Conservation (phyloP, 2,329 filamentous ascomycete genomes). For the Fusarium veterinarium region DNA sequence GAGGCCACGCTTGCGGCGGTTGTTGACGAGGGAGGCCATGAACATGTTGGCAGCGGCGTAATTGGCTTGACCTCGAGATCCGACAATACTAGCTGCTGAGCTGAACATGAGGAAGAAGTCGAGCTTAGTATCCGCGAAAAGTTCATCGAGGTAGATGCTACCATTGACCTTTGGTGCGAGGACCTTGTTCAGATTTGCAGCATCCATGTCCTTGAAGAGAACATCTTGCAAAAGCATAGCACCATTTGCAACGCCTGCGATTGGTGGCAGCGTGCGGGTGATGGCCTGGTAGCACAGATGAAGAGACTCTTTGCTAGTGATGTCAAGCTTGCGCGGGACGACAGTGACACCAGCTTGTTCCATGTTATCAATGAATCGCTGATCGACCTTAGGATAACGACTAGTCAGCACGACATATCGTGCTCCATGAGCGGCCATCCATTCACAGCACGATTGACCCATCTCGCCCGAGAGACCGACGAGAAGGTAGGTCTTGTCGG, state of each 20-base stretch:
- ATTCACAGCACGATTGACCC: conserved; percentile 53
- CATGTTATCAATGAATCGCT: conserved; percentile 38
- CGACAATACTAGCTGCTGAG: conserved; percentile 50
- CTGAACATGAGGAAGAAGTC: conserved; percentile 58
- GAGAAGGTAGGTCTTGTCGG: conserved; percentile 49
- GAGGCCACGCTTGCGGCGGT: conserved; percentile 47
- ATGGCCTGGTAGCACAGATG: conserved; percentile 15
- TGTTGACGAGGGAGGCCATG: conserved; percentile 48
- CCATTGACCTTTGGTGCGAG: conserved; percentile 55
- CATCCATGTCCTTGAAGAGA: conserved; percentile 47
- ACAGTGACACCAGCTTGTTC: background rate
- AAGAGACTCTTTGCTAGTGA: background rate
- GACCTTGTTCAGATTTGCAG: conserved; percentile 44
- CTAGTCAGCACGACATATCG: conserved; percentile 53
- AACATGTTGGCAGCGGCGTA: conserved; percentile 55
- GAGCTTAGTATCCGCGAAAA: conserved; percentile 46
- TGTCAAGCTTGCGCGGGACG: conserved; percentile 3
- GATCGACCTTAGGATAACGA: conserved; percentile 47
- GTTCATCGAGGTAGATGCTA: conserved; percentile 45
- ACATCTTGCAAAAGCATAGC: conserved; percentile 58
- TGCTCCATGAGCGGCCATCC: conserved; percentile 55
- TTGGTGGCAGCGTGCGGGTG: conserved; percentile 43
- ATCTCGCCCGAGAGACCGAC: conserved; percentile 49
- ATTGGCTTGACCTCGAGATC: conserved; percentile 52
- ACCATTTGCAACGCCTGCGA: conserved; percentile 57